phyloP scores from a whole-genome alignment of 345 rosid genomes.

The Dimocarpus longan region DNA sequence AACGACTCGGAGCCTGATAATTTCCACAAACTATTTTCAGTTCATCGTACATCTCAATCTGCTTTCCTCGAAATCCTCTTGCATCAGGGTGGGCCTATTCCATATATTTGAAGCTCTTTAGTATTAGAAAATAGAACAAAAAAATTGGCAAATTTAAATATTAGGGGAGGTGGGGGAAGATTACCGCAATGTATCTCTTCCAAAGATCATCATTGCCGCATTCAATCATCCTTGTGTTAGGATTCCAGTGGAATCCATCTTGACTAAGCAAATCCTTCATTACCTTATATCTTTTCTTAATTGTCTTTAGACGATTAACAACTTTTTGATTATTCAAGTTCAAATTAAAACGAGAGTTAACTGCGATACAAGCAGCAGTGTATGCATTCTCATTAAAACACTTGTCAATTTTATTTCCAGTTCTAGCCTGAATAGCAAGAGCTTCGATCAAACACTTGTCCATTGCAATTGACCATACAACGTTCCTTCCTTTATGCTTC shows the following conservation, averaged over 20 bases:
- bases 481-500: constrained; percentile 89
- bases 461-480: constrained; percentile 88
- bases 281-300: constrained; percentile 81
- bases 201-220: constrained; percentile 75
- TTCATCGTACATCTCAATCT: constrained; percentile 86
- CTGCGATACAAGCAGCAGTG: constrained; percentile 74
- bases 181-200: constrained; percentile 79
- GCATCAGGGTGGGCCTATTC: constrained; percentile 77
- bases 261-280: constrained; percentile 74
- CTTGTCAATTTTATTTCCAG: constrained; percentile 79
- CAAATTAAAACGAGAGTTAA: constrained; percentile 64
- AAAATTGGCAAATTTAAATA: not conserved
- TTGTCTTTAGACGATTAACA: constrained; percentile 83
- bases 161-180: constrained; percentile 15
- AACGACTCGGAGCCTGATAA: constrained; percentile 68
- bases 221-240: constrained; percentile 65
- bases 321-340: constrained; percentile 83
- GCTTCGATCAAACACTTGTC: constrained; percentile 89
- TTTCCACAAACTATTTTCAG: constrained; percentile 81
- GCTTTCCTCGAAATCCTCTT: constrained; percentile 74
- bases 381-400: constrained; percentile 83
- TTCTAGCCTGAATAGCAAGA: constrained; percentile 78
- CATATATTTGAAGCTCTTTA: constrained; percentile 21
- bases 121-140: not conserved
- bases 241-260: constrained; percentile 83